phyloP scores from a whole-genome alignment of 192 early-diverging fungal genomes.

The Neocallimastix lanati region DNA sequence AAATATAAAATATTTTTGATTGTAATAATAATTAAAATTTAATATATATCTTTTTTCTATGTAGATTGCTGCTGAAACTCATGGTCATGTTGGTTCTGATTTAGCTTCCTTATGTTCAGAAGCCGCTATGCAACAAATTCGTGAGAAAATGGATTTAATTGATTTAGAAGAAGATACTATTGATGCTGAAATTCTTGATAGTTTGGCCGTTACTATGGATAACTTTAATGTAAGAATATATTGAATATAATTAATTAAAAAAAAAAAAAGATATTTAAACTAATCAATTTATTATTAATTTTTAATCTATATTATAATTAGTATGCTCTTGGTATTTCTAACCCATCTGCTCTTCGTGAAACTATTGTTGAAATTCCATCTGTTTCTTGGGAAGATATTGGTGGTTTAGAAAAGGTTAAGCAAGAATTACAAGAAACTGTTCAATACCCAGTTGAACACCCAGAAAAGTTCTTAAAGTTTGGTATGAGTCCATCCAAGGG shows the following conservation, averaged over 20 bases:
- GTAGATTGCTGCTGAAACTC: slow-evolving; percentile 82
- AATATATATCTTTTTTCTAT: background rate
- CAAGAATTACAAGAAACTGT: slow-evolving; percentile 95
- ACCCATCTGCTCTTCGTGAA: slow-evolving; percentile 97
- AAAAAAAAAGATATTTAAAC: too few species aligned
- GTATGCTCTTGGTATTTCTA: slow-evolving; percentile 80
- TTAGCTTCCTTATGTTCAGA: slow-evolving; percentile 94
- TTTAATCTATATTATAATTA: slow-evolving; percentile 8
- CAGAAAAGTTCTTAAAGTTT: slow-evolving; percentile 98
- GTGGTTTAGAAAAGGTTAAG: slow-evolving; percentile 95
- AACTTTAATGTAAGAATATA: slow-evolving; percentile 79
- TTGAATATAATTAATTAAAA: too few species aligned
- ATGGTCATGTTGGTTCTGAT: slow-evolving; percentile 95
- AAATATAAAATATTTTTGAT: background rate
- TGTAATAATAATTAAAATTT: background rate
- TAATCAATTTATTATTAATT: slow-evolving; percentile 9
- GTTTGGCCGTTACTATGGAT: slow-evolving; percentile 89
- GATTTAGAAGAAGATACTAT: slow-evolving; percentile 97
- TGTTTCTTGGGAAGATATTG: slow-evolving; percentile 87
- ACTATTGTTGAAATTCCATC: slow-evolving; percentile 94
- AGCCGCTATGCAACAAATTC: slow-evolving; percentile 99
- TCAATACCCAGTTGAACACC: slow-evolving; percentile 96
- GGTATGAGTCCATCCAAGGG: slow-evolving; percentile 93
- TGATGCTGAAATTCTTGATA: slow-evolving; percentile 89
- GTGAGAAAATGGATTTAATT: slow-evolving; percentile 97